Evolutionary conservation across 2,329 filamentous ascomycete species (phyloP).

Genomic region (Trichoderma cornu-damae): DNA sequence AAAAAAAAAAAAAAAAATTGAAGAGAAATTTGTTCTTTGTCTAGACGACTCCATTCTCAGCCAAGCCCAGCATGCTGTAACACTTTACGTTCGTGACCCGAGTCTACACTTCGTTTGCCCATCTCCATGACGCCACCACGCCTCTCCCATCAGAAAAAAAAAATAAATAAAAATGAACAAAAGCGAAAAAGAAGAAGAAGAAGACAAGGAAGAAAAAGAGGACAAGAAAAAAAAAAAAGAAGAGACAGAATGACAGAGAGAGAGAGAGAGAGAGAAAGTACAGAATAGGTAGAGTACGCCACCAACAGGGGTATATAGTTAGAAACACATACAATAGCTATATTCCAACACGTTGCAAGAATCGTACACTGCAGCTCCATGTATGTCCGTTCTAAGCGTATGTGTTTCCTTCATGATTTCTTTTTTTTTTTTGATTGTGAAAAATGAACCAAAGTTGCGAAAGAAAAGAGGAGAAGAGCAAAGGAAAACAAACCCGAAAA

Average conservation of each 20-base stretch:
- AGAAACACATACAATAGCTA: slow-evolving; percentile 18
- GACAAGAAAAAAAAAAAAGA: not conserved
- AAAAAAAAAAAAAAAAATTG: not conserved
- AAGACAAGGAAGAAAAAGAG: not conserved
- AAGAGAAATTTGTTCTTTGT: not conserved
- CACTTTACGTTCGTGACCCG: not conserved
- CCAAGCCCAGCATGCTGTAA: slow-evolving; percentile 9
- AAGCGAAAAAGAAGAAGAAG: not conserved
- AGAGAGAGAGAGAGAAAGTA: not conserved
- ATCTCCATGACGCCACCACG: slow-evolving; percentile 8
- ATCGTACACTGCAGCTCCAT: slow-evolving; percentile 15
- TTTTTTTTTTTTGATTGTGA: not conserved
- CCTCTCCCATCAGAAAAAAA: not conserved
- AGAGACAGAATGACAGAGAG: not conserved
- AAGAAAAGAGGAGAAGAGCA: not conserved
- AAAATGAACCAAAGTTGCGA: not conserved
- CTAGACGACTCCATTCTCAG: not conserved
- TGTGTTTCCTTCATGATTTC: slow-evolving; percentile 12
- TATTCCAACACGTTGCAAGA: slow-evolving; percentile 14
- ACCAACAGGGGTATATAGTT: slow-evolving; percentile 11
- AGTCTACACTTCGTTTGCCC: slow-evolving; percentile 15
- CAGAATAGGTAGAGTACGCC: slow-evolving; percentile 3
- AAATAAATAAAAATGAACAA: not conserved
- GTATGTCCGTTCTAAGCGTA: slow-evolving; percentile 2
- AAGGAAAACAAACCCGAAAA: not conserved